phyloP scores from a whole-genome alignment of 805 yeast species.

The Monosporozyma unispora region DNA sequence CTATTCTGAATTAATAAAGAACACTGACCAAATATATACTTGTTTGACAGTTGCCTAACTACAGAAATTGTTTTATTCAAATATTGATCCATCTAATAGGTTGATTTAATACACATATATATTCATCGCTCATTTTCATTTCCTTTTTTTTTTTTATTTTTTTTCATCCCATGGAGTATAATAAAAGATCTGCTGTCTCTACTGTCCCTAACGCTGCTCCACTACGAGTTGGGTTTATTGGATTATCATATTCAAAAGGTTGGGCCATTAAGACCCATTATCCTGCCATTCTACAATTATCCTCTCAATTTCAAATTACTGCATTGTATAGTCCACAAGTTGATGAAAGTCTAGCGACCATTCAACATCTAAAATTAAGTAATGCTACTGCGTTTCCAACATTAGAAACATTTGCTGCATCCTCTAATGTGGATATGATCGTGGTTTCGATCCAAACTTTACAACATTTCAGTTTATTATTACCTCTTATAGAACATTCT shows the following conservation, averaged over 20 bases:
- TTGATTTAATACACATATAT: neutral
- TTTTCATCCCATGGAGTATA: slow-evolving; percentile 16
- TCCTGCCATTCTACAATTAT: slow-evolving; percentile 23
- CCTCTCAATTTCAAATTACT: slow-evolving; percentile 25
- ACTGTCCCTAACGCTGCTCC: slow-evolving; percentile 26
- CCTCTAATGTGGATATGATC: slow-evolving; percentile 20
- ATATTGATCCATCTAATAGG: neutral
- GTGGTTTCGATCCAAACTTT: slow-evolving; percentile 20
- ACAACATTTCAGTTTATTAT: slow-evolving; percentile 12
- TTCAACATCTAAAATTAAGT: slow-evolving; percentile 16
- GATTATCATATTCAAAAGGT: slow-evolving; percentile 19
- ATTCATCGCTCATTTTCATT: neutral
- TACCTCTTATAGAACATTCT: slow-evolving; percentile 19
- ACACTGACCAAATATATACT: neutral
- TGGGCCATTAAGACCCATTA: slow-evolving; percentile 29
- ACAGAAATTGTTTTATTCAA: neutral
- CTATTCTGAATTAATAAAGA: neutral
- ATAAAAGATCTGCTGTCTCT: slow-evolving; percentile 24
- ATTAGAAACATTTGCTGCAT: slow-evolving; percentile 18
- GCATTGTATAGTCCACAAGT: slow-evolving; percentile 20
- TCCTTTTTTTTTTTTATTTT: neutral
- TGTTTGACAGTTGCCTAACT: neutral
- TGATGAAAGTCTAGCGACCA: slow-evolving; percentile 17
- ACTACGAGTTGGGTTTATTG: slow-evolving; percentile 23
- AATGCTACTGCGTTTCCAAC: slow-evolving; percentile 23